Conservation (phyloP, 148 eudicot species). For the Camellia granthamiana region DNA sequence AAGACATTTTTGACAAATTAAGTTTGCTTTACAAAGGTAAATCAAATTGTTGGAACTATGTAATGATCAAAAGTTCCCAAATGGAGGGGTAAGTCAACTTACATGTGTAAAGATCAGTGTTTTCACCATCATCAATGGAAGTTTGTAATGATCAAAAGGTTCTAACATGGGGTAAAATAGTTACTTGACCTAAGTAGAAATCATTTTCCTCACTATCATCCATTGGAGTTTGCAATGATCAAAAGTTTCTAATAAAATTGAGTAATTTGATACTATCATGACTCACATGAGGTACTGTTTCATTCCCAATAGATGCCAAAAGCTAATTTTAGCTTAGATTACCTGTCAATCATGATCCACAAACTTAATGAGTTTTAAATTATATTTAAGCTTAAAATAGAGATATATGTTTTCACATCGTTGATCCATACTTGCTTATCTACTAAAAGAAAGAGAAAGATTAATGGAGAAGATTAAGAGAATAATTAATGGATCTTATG, state of each 20-base stretch:
- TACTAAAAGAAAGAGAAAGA: neutral
- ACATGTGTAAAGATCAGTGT: neutral
- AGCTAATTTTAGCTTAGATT: neutral
- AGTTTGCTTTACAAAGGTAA: slow-evolving; percentile 8
- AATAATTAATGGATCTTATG: neutral
- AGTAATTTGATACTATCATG: neutral
- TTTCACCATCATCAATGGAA: neutral
- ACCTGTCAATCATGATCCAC: neutral
- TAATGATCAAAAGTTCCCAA: slow-evolving; percentile 12
- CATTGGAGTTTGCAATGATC: slow-evolving; percentile 4
- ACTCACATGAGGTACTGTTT: slow-evolving; percentile 11
- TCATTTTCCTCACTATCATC: neutral
- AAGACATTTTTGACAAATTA: neutral
- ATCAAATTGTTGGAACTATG: slow-evolving; percentile 10
- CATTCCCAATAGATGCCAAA: slow-evolving; percentile 11
- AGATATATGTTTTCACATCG: neutral
- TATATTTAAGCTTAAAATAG: neutral
- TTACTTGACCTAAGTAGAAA: neutral
- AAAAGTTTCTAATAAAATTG: neutral
- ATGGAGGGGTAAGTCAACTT: neutral
- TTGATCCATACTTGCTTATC: neutral
- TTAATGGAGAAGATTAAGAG: neutral
- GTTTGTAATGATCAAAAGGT: neutral
- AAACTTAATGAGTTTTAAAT: neutral
- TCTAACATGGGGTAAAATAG: neutral